Evolutionary conservation across 306 rosid genomes (phyloP), one percentile per base, ranked within the genome.

Genomic region (Cicer judaicum): DNA sequence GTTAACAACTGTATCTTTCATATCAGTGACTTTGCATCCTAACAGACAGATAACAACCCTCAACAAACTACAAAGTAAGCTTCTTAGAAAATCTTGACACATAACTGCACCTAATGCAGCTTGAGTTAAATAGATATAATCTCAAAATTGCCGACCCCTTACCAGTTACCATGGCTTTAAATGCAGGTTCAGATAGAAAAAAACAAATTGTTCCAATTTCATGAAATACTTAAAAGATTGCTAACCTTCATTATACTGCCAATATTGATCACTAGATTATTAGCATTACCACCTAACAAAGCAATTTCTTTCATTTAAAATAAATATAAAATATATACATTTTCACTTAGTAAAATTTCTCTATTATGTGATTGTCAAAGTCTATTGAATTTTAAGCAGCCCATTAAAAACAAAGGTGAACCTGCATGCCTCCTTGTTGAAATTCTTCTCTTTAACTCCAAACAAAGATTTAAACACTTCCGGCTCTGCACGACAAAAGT

Each of bases 341-440:
- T 29, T 29, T 29, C 36, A 29, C 5, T 29, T 24, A 24, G 34
- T 24, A 24, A 24, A 24, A 24, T 24, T 24, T 24, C 34, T 29
- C 5, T 29, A 29, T 29, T 4, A 29, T 29, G 36, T 29, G 36
- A 29, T 29, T 29, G 24, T 21, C 24, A 21, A 21, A 21, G 2
- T 1, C 24, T 21, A 21, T 21, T 21, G 24, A 21, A 21, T 21
- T 21, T 21, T 21, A 21, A 21, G 24, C 24, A 21, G 24, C 2
- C 24, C 24, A 21, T 21, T 21, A 21, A 21, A 21, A 21, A 21
- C 24, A 21, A 21, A 2, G 60, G 13, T 34, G 50, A n/a, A 93
- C 98, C 98, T 91, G 96, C 98, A 91, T 0, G 98, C 96, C 44
- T 90, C 93, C 78, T 83, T 84, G 84, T 93, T 84, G 85, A 93